These are phyloP conservation scores for Spathaspora girioi DNA, from an alignment of 805 yeast species.

Conservation along the genomic window DNA sequence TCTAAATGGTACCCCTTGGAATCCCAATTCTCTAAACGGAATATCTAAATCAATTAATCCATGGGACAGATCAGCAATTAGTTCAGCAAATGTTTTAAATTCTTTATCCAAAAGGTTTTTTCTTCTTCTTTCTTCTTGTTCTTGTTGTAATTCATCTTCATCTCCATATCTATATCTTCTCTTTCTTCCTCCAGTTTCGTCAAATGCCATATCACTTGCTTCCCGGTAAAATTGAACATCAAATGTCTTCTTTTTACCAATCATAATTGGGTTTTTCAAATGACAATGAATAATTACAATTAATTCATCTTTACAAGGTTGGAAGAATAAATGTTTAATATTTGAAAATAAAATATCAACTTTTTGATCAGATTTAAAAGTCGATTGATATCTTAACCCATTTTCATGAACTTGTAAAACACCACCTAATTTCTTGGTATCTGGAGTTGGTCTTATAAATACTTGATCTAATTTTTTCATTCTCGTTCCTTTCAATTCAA, in stretches of 20 bases:
- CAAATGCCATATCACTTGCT: constrained; percentile 93
- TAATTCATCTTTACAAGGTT: constrained; percentile 92
- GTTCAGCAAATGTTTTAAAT: constrained; percentile 83
- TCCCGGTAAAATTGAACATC: constrained; percentile 96
- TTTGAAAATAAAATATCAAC: constrained; percentile 87
- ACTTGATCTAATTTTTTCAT: constrained; percentile 85
- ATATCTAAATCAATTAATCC: constrained; percentile 85
- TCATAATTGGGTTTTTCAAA: constrained; percentile 86
- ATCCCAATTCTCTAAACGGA: constrained; percentile 94
- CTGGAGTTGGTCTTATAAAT: constrained; percentile 92
- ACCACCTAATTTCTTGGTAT: constrained; percentile 93
- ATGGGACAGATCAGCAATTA: constrained; percentile 82
- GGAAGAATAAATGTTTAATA: constrained; percentile 90
- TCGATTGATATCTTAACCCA: constrained; percentile 91
- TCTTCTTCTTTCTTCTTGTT: constrained; percentile 95
- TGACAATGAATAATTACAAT: constrained; percentile 91
- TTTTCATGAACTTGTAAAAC: constrained; percentile 88
- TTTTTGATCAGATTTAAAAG: constrained; percentile 77
- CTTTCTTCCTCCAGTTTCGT: constrained; percentile 93
- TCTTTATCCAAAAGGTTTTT: constrained; percentile 89
- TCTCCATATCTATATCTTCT: constrained; percentile 90
- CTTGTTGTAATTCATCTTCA: constrained; percentile 97
- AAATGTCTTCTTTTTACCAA: constrained; percentile 92
- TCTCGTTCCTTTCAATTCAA: constrained; percentile 79
- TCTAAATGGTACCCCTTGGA: constrained; percentile 95